Evolutionary conservation across 2,329 filamentous ascomycete species (phyloP).

Genomic region (Calonectria crousiana): DNA sequence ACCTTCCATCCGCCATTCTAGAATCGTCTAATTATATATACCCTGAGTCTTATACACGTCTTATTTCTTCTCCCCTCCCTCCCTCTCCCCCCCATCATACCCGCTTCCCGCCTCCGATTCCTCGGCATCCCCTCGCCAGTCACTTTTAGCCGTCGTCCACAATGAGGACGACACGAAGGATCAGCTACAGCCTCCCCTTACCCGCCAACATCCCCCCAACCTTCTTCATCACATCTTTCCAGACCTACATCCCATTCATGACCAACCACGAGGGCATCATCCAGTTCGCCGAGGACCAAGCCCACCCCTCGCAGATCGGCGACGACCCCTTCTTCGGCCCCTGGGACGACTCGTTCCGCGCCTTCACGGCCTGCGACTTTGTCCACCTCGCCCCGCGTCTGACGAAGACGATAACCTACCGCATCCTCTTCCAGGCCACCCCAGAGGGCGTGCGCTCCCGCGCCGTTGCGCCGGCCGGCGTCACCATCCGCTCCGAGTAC

Average conservation of each 20-base stretch:
- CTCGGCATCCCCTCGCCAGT: not conserved
- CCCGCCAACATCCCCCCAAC: constrained; percentile 53
- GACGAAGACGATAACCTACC: constrained; percentile 55
- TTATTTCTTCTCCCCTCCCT: not conserved
- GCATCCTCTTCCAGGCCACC: constrained; percentile 58
- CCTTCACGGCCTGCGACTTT: constrained; percentile 48
- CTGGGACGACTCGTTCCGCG: constrained; percentile 51
- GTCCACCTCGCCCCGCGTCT: constrained; percentile 55
- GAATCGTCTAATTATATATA: not conserved
- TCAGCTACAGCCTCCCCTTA: constrained; percentile 57
- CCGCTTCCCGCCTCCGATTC: not conserved
- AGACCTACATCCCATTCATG: constrained; percentile 57
- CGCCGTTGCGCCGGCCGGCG: constrained; percentile 57
- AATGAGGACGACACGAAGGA: constrained; percentile 48
- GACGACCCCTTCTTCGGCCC: constrained; percentile 58
- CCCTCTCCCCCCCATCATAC: not conserved
- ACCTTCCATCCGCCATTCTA: not conserved
- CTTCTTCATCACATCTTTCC: constrained; percentile 54
- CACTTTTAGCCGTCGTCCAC: constrained; percentile 13
- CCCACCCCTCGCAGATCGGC: constrained; percentile 49
- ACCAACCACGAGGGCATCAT: constrained; percentile 53
- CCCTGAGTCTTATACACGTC: not conserved
- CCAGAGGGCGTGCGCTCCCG: constrained; percentile 56
- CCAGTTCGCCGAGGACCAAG: constrained; percentile 50
- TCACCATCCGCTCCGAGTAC: constrained; percentile 56